These are phyloP conservation scores for Paradendryphiella salina DNA, from an alignment of 2,329 filamentous ascomycete genomes.

Conservation along the genomic window DNA sequence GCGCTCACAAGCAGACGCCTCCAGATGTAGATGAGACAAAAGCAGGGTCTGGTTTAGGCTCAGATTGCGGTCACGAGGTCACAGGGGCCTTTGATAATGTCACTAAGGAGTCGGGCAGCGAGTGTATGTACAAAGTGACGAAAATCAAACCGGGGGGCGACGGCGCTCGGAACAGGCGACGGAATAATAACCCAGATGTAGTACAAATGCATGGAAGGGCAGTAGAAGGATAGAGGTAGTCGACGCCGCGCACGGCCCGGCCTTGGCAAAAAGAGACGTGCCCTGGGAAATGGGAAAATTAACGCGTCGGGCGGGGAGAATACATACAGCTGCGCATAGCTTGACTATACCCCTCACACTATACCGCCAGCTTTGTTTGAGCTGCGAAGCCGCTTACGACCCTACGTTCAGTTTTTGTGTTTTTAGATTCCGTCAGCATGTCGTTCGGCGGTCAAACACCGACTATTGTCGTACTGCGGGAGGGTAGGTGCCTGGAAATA, in stretches of 20 bases:
- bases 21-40: conserved; percentile 1
- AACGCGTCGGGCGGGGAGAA: conserved; percentile 36
- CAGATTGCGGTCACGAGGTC: conserved; percentile 15
- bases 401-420: conserved; percentile 3
- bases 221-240: conserved; percentile 25
- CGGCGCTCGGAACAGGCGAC: conserved; percentile 5
- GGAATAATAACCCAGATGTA: conserved; percentile 11
- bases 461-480: conserved; percentile 96
- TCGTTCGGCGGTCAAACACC: conserved; percentile 97
- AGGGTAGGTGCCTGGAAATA: conserved; percentile 66
- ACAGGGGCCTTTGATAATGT: conserved; percentile 8
- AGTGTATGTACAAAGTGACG: conserved; percentile 4
- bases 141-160: conserved; percentile 19
- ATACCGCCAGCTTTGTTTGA: conserved; percentile 3
- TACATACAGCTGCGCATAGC: conserved; percentile 31
- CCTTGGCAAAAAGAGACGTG: conserved; percentile 18
- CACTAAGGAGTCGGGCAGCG: conserved; percentile 5
- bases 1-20: conserved; percentile 1
- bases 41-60: conserved; percentile 2
- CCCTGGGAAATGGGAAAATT: conserved; percentile 38
- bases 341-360: conserved; percentile 19
- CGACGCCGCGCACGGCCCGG: conserved; percentile 17
- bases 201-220: conserved; percentile 36
- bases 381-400: background rate
- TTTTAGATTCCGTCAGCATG: conserved; percentile 60